phyloP scores from a whole-genome alignment of 1,284 basidiomycete genomes.

The Heliocybe sulcata region DNA sequence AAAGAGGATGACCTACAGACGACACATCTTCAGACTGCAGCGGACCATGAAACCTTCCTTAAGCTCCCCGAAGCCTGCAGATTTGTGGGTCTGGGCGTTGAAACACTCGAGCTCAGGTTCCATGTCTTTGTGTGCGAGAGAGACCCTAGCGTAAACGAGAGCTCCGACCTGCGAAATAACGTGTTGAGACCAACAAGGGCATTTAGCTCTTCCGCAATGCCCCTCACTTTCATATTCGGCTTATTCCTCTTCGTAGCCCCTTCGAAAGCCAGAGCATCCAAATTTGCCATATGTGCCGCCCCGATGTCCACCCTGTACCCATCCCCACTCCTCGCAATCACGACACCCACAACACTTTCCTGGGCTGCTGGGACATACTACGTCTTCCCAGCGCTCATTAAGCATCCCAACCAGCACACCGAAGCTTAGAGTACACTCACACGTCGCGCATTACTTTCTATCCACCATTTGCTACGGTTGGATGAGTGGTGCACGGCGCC shows the following conservation, averaged over 20 bases:
- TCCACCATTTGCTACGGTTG: slow-evolving; percentile 73
- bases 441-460: slow-evolving; percentile 71
- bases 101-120: slow-evolving; percentile 87
- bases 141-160: slow-evolving; percentile 77
- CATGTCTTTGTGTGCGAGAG: slow-evolving; percentile 83
- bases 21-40: slow-evolving; percentile 72
- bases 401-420: not conserved
- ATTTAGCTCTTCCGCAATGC: not conserved
- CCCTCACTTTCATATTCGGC: slow-evolving; percentile 71
- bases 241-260: slow-evolving; percentile 80
- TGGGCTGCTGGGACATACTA: slow-evolving; percentile 83
- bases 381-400: not conserved
- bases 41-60: slow-evolving; percentile 71
- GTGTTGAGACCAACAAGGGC: not conserved
- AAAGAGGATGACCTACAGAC: slow-evolving; percentile 47
- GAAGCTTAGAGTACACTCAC: slow-evolving; percentile 30
- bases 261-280: slow-evolving; percentile 82
- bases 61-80: slow-evolving; percentile 79
- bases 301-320: slow-evolving; percentile 82
- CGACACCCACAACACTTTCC: slow-evolving; percentile 72
- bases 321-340: slow-evolving; percentile 68
- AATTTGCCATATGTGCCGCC: slow-evolving; percentile 63
- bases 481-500: slow-evolving; percentile 61
- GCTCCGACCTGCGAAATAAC: slow-evolving; percentile 56
- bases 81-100: slow-evolving; percentile 77